Evolutionary conservation across 768 basidiomycete species (phyloP).

Genomic region (Mycena olivaceomarginata): DNA sequence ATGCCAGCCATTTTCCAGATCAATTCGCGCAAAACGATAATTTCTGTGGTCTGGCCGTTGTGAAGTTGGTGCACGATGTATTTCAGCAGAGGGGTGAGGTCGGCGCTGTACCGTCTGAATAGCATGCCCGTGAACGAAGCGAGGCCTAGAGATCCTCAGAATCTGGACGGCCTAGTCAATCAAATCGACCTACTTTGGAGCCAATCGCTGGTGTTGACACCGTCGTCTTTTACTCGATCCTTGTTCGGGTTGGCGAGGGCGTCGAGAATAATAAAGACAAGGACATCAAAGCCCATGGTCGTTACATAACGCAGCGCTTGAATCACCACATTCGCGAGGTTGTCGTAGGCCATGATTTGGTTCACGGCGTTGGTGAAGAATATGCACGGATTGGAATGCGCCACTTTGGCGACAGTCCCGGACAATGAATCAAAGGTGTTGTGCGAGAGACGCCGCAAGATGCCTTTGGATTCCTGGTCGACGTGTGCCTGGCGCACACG

Average conservation of each 20-base stretch:
- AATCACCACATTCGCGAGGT: constrained; percentile 92
- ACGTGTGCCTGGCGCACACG: constrained; percentile 88
- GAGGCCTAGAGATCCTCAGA: constrained; percentile 74
- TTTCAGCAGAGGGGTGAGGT: constrained; percentile 88
- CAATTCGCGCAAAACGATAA: constrained; percentile 93
- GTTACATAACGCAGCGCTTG: constrained; percentile 93
- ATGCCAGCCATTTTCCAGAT: constrained; percentile 98
- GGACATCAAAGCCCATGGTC: constrained; percentile 95
- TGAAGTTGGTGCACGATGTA: constrained; percentile 95
- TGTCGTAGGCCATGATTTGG: constrained; percentile 98
- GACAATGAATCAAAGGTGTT: constrained; percentile 91
- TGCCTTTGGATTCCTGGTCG: constrained; percentile 91
- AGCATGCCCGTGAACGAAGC: constrained; percentile 96
- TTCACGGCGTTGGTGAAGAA: constrained; percentile 93
- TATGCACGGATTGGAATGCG: constrained; percentile 95
- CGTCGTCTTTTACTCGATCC: constrained; percentile 92
- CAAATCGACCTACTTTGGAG: constrained; percentile 83
- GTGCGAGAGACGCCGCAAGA: constrained; percentile 90
- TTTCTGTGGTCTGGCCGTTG: constrained; percentile 88
- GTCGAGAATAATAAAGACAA: constrained; percentile 92
- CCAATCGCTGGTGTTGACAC: constrained; percentile 94
- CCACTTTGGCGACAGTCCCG: constrained; percentile 92
- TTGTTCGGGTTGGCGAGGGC: constrained; percentile 90
- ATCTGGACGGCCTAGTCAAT: constrained; percentile 21
- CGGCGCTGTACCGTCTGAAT: constrained; percentile 90